These are phyloP conservation scores for Austroboletus novae-zelandiae DNA, from an alignment of 1,284 basidiomycete genomes.

Conservation along the genomic window DNA sequence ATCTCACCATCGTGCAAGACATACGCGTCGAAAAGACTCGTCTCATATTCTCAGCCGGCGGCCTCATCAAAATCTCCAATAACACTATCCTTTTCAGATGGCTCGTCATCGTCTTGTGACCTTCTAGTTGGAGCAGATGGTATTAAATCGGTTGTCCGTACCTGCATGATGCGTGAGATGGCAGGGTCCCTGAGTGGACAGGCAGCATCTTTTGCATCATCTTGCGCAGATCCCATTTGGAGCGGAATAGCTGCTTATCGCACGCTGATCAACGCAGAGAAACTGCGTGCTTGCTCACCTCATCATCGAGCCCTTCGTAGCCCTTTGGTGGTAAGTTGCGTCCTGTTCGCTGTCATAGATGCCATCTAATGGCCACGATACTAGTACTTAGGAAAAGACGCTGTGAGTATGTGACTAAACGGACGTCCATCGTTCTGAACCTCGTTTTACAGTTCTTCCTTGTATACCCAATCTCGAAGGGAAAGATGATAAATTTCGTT, in stretches of 20 bases:
- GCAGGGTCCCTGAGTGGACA: conserved; percentile 13
- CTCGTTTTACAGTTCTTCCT: conserved; percentile 21
- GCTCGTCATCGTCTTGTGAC: conserved; percentile 42
- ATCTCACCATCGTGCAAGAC: conserved; percentile 33
- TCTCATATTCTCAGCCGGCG: conserved; percentile 34
- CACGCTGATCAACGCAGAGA: conserved; percentile 36
- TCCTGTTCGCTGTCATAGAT: not conserved
- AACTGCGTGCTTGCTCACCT: conserved; percentile 33
- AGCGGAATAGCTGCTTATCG: conserved; percentile 43
- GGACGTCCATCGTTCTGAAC: not conserved
- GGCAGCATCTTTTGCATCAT: conserved; percentile 15
- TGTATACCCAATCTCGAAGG: conserved; percentile 30
- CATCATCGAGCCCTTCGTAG: conserved; percentile 33
- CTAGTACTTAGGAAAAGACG: conserved; percentile 27
- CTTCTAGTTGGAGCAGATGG: conserved; percentile 53
- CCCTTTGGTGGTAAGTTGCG: conserved; percentile 26
- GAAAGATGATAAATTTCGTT: conserved; percentile 33
- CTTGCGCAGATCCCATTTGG: conserved; percentile 39
- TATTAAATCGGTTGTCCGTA: conserved; percentile 48
- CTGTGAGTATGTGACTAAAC: conserved; percentile 16
- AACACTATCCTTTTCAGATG: conserved; percentile 44
- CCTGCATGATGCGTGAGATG: conserved; percentile 37
- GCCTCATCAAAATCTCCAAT: conserved; percentile 27
- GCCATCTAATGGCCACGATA: conserved; percentile 1
- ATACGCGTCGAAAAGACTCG: conserved; percentile 39